Percentiles rank a stretch among this genome's conserved stretches.
Conservation (phyloP, 2,329 filamentous ascomycete species). For the Fusarium camptoceras region DNA sequence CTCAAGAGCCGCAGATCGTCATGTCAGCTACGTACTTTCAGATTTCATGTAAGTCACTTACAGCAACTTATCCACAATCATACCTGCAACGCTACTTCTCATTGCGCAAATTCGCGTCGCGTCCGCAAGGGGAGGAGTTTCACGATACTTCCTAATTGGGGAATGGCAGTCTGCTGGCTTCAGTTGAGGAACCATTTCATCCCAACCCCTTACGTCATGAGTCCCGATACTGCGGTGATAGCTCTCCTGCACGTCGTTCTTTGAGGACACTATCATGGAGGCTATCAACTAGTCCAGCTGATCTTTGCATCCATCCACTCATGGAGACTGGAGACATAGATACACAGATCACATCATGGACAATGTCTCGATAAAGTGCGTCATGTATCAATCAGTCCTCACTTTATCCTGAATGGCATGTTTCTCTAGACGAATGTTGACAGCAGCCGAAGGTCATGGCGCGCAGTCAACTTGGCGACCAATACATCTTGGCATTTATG, state of each 20-base stretch:
- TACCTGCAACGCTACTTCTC: conserved; percentile 14
- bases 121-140: conserved; percentile 15
- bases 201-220: conserved; percentile 40
- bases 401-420: conserved; percentile 5
- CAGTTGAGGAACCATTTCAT: conserved; percentile 11
- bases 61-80: conserved; percentile 6
- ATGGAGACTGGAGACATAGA: conserved; percentile 9
- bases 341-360: conserved; percentile 3
- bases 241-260: background rate
- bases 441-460: conserved; percentile 7
- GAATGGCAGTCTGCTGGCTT: conserved; percentile 18
- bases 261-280: background rate
- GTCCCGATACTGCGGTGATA: conserved; percentile 3
- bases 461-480: background rate
- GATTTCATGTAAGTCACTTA: background rate
- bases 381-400: conserved; percentile 19
- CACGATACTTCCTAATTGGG: conserved; percentile 32
- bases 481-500: conserved; percentile 23
- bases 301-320: conserved; percentile 1
- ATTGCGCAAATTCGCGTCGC: conserved; percentile 15
- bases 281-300: conserved; percentile 11
- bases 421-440: conserved; percentile 10
- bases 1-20: conserved; percentile 26
- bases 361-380: conserved; percentile 34
- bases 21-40: conserved; percentile 16